Evolutionary conservation across 805 yeast species (phyloP), one percentile per base, ranked within the genome.

Genomic region (Candida railenensis): DNA sequence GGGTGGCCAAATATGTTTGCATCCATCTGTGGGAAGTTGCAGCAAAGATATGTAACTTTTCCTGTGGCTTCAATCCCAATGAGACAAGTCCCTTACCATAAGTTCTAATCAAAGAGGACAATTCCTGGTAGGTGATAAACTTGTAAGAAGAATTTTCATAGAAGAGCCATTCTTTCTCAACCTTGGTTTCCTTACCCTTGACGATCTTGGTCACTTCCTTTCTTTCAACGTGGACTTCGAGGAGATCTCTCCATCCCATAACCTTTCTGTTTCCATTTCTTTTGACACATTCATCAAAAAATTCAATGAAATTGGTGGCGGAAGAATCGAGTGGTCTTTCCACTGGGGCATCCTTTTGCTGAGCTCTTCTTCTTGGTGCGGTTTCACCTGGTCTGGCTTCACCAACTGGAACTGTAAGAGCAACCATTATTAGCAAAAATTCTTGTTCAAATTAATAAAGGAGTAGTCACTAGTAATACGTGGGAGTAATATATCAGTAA

Each of bases 1-100:
- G 80, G 44, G 89, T 77, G 14, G 91, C 96, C 48, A 89, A 65
- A 53, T 82, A 92, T 28, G 88, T 79, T 69, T 88, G 87, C 89
- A 92, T 80, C 98, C 98, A 92, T 61, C 81, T 82, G 47, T 81
- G 85, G 14, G 96, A 87, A 12, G 99, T 94, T 18, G 87, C 67
- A 21, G 97, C 97, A 68, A 84, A 94, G 45, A 92, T 78, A 65
- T 90, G 97, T 56, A 92, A 63, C 54, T 79, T 81, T 54, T 83
- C 84, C 28, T 67, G 69, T 16, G 95, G 89, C 52, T 69, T 58
- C 49, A 94, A 54, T 11, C 98, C 99, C 37, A 86, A 62, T 54
- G 81, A 74, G 43, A 80, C 74, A 48, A 94, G 75, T 51, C 97
- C 99, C 48, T 83, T 78, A 52, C 96, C 94, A 50, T 80, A 74